Base-by-base conservation (phyloP, 2,329 filamentous ascomycete genomes). In the Dothideomycetes sp. region DNA sequence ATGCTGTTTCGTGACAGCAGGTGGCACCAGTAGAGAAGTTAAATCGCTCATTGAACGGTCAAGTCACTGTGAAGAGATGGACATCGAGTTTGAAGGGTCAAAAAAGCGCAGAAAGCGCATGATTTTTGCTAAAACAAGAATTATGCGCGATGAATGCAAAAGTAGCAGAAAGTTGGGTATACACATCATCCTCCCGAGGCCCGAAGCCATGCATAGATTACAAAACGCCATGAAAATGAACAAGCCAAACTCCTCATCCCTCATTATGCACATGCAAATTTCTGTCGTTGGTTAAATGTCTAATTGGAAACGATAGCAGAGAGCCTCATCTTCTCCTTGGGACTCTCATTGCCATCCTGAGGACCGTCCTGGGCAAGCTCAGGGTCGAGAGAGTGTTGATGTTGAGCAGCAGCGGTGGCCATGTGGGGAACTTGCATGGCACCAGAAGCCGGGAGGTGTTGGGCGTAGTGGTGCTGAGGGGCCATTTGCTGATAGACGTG, bases 301-400 rank as follows among this genome's bases (percentile, higher is more conserved):
- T 36, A 42, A 20, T 34, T 34, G 32, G 40, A 31, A 36, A 42
- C 40, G 29, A 61, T 53, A 41, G 60, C 58, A 12, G 58, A 60
- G 15, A 61, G 48, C 47, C 56, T 58, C 58, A 61, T 61, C 51
- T 60, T 60, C 43, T 60, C 56, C 48, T 54, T 54, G 17, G 58
- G 58, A 24, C 58, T 60, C 42, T 51, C 58, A 47, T 55, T 27
- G 48, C 50, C 24, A 44, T 49, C 34, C 48, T 47, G 6, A 53
- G 51, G 51, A 13, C 53, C 54, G 45, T 51, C 47, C 31, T 45
- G 44, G 17, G 40, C 38, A 28, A 58, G 48, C 17, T 51, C 50
- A 4, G 52, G 51, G 43, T 57, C 53, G 39, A 54, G 47, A 20
- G 49, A 40, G 29, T 40, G 37, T 15, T 40, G 37, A 16, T 40